phyloP scores from a whole-genome alignment of 768 basidiomycete species.

The Boletus subparvulus region DNA sequence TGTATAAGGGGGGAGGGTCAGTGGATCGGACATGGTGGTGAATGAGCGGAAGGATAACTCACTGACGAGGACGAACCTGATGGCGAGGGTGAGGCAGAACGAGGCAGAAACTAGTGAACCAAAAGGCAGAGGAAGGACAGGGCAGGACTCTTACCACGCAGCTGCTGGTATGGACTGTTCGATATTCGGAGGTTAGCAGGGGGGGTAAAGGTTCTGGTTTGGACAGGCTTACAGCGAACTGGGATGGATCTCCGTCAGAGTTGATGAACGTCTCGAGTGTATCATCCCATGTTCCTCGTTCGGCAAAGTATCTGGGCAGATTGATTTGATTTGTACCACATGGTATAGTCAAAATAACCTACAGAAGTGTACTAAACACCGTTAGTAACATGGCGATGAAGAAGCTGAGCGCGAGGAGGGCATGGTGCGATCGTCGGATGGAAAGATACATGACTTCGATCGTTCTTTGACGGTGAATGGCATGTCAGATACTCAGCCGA shows the following conservation, averaged over 20 bases:
- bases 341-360: constrained; percentile 24
- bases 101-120: background rate
- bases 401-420: constrained; percentile 81
- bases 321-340: background rate
- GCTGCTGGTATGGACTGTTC: constrained; percentile 67
- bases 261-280: constrained; percentile 79
- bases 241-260: constrained; percentile 78
- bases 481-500: background rate
- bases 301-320: constrained; percentile 72
- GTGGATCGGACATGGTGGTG: background rate
- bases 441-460: constrained; percentile 94
- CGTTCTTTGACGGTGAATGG: constrained; percentile 46
- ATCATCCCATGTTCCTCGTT: constrained; percentile 88
- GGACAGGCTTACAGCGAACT: constrained; percentile 58
- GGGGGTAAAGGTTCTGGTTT: background rate
- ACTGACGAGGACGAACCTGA: constrained; percentile 77
- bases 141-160: constrained; percentile 57
- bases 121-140: background rate
- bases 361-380: constrained; percentile 85
- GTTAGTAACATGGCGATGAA: constrained; percentile 87
- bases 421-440: constrained; percentile 81
- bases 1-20: background rate
- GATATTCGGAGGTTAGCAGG: background rate
- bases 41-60: constrained; percentile 32
- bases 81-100: background rate